Evolutionary conservation across 1,284 basidiomycete genomes (phyloP).

Genomic region (Apiotrichum porosum): DNA sequence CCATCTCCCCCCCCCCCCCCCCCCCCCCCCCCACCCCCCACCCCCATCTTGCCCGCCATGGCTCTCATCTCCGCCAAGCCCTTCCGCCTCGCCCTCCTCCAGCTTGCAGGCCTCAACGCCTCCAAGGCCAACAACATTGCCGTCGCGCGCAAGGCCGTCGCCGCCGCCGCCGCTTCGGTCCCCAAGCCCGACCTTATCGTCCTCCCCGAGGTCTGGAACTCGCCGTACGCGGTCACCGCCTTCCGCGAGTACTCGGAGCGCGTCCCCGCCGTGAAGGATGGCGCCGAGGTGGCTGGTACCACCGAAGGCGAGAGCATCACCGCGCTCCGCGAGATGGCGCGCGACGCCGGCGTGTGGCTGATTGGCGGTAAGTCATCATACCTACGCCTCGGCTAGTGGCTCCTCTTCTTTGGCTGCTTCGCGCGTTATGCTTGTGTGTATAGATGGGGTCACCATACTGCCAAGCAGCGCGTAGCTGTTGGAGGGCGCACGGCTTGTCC

Average conservation of each 20-base stretch:
- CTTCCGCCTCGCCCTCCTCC: conserved; percentile 80
- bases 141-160: conserved; percentile 73
- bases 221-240: conserved; percentile 82
- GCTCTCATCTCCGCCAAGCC: conserved; percentile 52
- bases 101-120: conserved; percentile 65
- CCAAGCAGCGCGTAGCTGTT: too few relatives aligned
- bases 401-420: too few relatives aligned
- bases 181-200: conserved; percentile 72
- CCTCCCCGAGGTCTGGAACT: conserved; percentile 97
- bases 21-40: background rate
- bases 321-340: conserved; percentile 77
- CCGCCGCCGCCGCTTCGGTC: conserved; percentile 57
- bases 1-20: too few relatives aligned
- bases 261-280: conserved; percentile 53
- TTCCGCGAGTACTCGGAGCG: conserved; percentile 81
- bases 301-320: conserved; percentile 65
- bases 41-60: too few relatives aligned
- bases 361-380: conserved; percentile 74
- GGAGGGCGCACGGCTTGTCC: too few relatives aligned
- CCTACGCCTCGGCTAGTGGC: background rate
- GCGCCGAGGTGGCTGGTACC: conserved; percentile 4
- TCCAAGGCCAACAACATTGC: conserved; percentile 70
- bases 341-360: conserved; percentile 75
- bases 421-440: too few relatives aligned
- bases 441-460: too few relatives aligned